A percentile compares a stretch with the other conserved stretches of the same genome.
Evolutionary conservation across 176 grass and related monocot genomes (phyloP).

Genomic region (Carex kokanica): DNA sequence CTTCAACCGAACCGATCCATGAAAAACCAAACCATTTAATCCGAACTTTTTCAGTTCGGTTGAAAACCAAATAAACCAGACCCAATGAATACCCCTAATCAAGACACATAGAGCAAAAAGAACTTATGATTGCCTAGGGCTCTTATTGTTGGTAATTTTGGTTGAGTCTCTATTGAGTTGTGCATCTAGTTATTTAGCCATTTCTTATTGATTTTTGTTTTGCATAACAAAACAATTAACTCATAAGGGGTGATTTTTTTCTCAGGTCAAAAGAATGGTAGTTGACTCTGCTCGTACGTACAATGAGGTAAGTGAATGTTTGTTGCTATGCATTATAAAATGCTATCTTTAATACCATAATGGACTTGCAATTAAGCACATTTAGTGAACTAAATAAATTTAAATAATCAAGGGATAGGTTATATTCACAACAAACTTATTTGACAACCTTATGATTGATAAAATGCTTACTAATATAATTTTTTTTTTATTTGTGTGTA

Average conservation of each 20-base stretch:
- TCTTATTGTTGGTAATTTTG: background rate
- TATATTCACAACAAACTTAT: slow-evolving; percentile 2
- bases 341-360: background rate
- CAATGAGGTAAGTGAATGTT: slow-evolving; percentile 56
- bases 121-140: background rate
- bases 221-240: background rate
- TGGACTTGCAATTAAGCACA: background rate
- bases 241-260: slow-evolving; percentile 7
- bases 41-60: no score
- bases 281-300: slow-evolving; percentile 93
- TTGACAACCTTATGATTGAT: background rate
- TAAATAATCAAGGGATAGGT: background rate
- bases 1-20: no score
- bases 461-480: background rate
- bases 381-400: background rate
- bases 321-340: slow-evolving; percentile 10
- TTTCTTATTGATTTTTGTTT: slow-evolving; percentile 25
- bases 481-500: background rate
- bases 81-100: no score
- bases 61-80: no score
- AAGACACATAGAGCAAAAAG: no score
- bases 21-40: no score
- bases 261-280: slow-evolving; percentile 75
- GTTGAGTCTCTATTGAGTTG: slow-evolving; percentile 26
- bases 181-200: slow-evolving; percentile 6